phyloP scores from a whole-genome alignment of 1,139 yeast species.

The Yamadazyma atmosphaerica region DNA sequence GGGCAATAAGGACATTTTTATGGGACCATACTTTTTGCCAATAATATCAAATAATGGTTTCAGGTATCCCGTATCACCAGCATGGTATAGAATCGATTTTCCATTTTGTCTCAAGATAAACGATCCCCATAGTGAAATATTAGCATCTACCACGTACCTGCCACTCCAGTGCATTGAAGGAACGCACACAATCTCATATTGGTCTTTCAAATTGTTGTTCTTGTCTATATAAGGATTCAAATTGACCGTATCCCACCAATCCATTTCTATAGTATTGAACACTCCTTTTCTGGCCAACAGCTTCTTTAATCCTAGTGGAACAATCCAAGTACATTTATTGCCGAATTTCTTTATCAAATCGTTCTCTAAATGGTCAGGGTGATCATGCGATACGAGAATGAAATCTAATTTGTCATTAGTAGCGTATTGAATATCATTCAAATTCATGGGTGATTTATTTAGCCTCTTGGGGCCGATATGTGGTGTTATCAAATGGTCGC shows the following conservation, averaged over 20 bases:
- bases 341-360: constrained; percentile 60
- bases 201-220: constrained; percentile 34
- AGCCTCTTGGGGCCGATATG: constrained; percentile 80
- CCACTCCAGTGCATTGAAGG: constrained; percentile 99
- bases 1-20: constrained; percentile 73
- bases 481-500: constrained; percentile 63
- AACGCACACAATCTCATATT: constrained; percentile 79
- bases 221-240: constrained; percentile 33
- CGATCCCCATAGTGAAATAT: constrained; percentile 85
- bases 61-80: constrained; percentile 93
- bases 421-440: constrained; percentile 60
- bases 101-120: constrained; percentile 67
- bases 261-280: constrained; percentile 65
- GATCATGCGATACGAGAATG: constrained; percentile 86
- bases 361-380: constrained; percentile 88
- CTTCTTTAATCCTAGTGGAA: constrained; percentile 74
- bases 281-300: constrained; percentile 59
- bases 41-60: constrained; percentile 67
- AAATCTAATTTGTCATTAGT: constrained; percentile 55
- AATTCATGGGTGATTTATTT: constrained; percentile 65
- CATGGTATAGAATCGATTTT: constrained; percentile 77
- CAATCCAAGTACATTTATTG: constrained; percentile 71
- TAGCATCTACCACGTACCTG: constrained; percentile 71
- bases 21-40: constrained; percentile 61
- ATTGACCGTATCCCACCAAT: constrained; percentile 84